Conservation (phyloP, 2,329 filamentous ascomycete species). For the Neofusicoccum parvum region DNA sequence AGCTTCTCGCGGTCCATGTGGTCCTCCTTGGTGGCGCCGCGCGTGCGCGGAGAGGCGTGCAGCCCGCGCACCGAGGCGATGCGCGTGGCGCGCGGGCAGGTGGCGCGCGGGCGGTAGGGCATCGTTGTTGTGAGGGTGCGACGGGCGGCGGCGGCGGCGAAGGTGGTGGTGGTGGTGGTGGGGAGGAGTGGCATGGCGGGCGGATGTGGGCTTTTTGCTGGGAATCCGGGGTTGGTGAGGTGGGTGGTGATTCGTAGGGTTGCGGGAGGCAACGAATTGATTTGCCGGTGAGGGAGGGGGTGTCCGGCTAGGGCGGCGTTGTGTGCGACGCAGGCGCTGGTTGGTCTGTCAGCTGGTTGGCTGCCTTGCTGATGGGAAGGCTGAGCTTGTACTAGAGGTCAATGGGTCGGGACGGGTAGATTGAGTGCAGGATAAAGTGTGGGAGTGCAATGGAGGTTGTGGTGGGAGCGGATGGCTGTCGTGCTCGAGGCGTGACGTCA, state of each 20-base stretch:
- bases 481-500: neutral
- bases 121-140: neutral
- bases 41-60: neutral
- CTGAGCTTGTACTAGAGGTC: neutral
- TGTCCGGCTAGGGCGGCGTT: neutral
- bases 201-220: neutral
- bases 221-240: neutral
- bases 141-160: neutral
- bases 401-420: neutral
- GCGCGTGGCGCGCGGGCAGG: constrained; percentile 17
- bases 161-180: neutral
- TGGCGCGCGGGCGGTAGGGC: constrained; percentile 5
- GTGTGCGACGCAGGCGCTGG: neutral
- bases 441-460: neutral
- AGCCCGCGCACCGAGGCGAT: constrained; percentile 1
- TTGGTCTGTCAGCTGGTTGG: neutral
- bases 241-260: neutral
- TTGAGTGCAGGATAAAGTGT: neutral
- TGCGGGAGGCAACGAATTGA: neutral
- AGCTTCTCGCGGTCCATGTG: constrained; percentile 58
- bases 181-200: neutral
- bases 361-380: neutral
- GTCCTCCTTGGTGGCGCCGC: constrained; percentile 40
- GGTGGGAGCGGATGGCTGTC: neutral
- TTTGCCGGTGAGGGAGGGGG: constrained; percentile 3